Conservation (phyloP, 2,329 filamentous ascomycete species). For the Diaporthe ilicicola region DNA sequence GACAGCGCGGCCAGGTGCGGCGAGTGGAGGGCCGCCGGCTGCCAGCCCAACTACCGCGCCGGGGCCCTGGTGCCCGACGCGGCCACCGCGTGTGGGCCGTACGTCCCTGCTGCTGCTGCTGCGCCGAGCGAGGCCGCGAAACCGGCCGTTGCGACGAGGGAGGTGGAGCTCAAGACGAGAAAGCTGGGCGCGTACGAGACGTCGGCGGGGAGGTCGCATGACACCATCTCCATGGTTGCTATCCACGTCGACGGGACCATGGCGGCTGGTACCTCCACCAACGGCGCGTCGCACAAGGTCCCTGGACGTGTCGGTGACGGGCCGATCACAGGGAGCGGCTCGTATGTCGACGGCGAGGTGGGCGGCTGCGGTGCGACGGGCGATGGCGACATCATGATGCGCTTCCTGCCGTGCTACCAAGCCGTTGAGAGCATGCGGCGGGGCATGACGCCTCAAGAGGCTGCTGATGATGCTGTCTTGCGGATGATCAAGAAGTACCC, state of each 20-base stretch:
- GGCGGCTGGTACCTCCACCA: conserved; percentile 65
- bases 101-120: conserved; percentile 48
- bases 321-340: conserved; percentile 62
- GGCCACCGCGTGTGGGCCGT: conserved; percentile 55
- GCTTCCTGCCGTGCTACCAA: conserved; percentile 65
- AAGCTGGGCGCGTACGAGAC: background rate
- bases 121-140: conserved; percentile 22
- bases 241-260: conserved; percentile 54
- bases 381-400: conserved; percentile 66
- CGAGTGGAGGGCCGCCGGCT: conserved; percentile 51
- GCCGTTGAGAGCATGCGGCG: conserved; percentile 61
- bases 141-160: background rate
- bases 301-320: conserved; percentile 65
- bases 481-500: conserved; percentile 60
- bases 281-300: conserved; percentile 62
- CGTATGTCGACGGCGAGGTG: conserved; percentile 62
- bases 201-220: conserved; percentile 49
- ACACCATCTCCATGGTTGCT: conserved; percentile 63
- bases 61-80: conserved; percentile 54
- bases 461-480: conserved; percentile 59
- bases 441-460: conserved; percentile 56
- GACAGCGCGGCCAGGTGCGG: conserved; percentile 50
- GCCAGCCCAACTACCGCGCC: conserved; percentile 61
- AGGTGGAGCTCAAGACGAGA: conserved; percentile 22
- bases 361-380: conserved; percentile 65